Evolutionary conservation across 768 basidiomycete species (phyloP), one percentile per base, ranked within the genome.

Genomic region (Trametes gibbosa): DNA sequence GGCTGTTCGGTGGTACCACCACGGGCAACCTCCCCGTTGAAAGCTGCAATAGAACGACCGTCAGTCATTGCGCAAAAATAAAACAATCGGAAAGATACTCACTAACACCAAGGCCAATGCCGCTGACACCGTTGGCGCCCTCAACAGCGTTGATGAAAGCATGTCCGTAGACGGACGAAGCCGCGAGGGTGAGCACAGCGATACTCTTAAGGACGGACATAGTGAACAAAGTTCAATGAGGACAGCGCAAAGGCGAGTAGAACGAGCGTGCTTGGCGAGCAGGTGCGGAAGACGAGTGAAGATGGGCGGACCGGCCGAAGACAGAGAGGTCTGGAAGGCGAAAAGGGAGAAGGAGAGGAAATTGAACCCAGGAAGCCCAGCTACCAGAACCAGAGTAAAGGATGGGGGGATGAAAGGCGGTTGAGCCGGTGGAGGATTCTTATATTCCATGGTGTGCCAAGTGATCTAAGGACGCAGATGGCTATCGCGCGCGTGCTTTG

Each of bases 61-160:
- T 49, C 48, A 49, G 48, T 34, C 17, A 14, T 7, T 2, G 17
- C 1, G 21, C 17, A 6, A 2, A n/a, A 19, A n/a, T n/a, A n/a
- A 17, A 34, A 4, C 12, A 34, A 34, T 14, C 13, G 25, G 32
- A 49, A 6, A n/a, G 16, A 6, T 34, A 49, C 48, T 49, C 29
- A 49, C 48, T 65, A 39, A 70, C 66, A 51, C 70, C 70, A 40
- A 71, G 65, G 27, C 64, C 67, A 37, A 62, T 53, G 35, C 61
- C 67, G 42, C 49, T 63, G 10, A 69, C 58, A n/a, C 70, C 70
- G 59, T 71, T 71, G 51, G 66, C 66, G 23, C 70, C 70, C 14
- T 52, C 35, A 37, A 71, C 69, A 2, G 45, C 32, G 29, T 65
- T 65, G 29, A 71, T 66, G 13, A 67, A 66, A 27, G 52, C 67